Percentiles rank a stretch among this genome's conserved stretches.
phyloP scores from a whole-genome alignment of 164 flowering plant species.

The Echeveria elegans region DNA sequence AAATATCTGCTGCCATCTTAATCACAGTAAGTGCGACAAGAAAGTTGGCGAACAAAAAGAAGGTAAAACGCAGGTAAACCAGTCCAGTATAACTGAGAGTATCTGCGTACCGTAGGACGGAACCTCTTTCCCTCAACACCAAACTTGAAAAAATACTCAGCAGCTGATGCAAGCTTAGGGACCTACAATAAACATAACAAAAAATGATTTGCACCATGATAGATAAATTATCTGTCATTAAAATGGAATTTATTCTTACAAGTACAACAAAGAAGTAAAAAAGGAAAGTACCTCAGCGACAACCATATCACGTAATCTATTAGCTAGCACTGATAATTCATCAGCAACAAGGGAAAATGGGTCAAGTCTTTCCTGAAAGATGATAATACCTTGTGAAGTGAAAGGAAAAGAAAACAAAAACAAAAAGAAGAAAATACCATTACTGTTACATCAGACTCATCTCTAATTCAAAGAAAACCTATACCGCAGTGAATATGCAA shows the following conservation, averaged over 20 bases:
- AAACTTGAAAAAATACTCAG: slow-evolving; percentile 88
- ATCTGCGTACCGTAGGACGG: slow-evolving; percentile 93
- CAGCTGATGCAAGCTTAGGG: slow-evolving; percentile 93
- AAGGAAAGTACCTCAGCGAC: slow-evolving; percentile 63
- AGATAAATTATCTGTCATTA: neutral
- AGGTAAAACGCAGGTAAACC: neutral
- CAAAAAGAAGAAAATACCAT: neutral
- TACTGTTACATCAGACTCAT: neutral
- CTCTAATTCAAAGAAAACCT: neutral
- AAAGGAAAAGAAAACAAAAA: neutral
- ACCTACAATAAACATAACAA: slow-evolving; percentile 37
- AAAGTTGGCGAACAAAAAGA: neutral
- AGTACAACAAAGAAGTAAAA: neutral
- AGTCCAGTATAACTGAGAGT: too few species aligned
- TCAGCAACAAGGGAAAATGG: slow-evolving; percentile 98
- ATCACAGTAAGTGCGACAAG: too few species aligned
- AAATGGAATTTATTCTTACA: neutral
- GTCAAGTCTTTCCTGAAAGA: slow-evolving; percentile 59
- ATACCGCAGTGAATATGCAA: neutral
- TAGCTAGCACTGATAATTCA: slow-evolving; percentile 65
- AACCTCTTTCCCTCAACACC: slow-evolving; percentile 98
- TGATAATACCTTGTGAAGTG: neutral
- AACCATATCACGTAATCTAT: slow-evolving; percentile 76
- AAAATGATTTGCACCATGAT: neutral
- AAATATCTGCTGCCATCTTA: too few species aligned